Percentiles rank a stretch among this genome's conserved stretches.
Conservation (phyloP, 331 rosid species). For the Telfairia occidentalis region DNA sequence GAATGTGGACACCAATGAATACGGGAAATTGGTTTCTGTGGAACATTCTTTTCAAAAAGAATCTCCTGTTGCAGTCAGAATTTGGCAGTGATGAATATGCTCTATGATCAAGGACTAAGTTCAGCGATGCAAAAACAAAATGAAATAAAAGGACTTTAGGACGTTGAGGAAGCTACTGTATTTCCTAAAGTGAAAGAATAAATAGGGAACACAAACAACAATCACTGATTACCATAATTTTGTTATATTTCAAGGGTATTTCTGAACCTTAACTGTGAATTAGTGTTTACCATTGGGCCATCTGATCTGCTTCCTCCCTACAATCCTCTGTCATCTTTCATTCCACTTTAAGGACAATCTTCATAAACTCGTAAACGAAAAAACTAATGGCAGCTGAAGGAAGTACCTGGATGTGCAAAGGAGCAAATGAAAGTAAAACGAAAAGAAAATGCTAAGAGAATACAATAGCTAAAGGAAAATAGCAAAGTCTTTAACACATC, state of each 20-base stretch:
- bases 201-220: not conserved
- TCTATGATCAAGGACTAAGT: conserved; percentile 17
- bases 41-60: not conserved
- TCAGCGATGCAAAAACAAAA: not conserved
- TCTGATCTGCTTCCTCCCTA: conserved; percentile 12
- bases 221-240: conserved; percentile 2
- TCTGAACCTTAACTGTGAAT: not conserved
- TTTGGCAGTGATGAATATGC: not conserved
- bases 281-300: not conserved
- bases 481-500: not conserved
- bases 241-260: not conserved
- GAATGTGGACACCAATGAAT: not conserved
- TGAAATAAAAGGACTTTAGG: not conserved
- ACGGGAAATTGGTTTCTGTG: not conserved
- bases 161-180: not conserved
- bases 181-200: not conserved
- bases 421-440: not conserved
- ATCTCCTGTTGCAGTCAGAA: conserved; percentile 8
- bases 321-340: conserved; percentile 26
- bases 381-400: conserved; percentile 93
- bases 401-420: conserved; percentile 60
- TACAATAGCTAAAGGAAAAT: not conserved
- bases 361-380: conserved; percentile 93
- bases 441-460: not conserved
- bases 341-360: conserved; percentile 87